phyloP scores from a whole-genome alignment of 164 flowering plant genomes.

The Echeveria elegans region DNA sequence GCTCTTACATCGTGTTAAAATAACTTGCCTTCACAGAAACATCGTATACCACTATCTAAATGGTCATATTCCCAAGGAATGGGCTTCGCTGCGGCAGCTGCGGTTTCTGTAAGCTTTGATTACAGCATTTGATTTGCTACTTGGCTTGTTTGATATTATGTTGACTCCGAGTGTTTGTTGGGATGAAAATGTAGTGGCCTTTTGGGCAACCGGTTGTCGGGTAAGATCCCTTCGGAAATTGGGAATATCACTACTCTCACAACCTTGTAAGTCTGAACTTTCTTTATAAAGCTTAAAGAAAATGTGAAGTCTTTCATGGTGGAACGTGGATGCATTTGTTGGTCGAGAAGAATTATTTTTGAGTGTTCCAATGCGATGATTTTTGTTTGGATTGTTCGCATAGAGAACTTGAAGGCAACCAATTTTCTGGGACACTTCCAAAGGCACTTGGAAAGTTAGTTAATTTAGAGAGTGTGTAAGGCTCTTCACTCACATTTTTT shows the following conservation, averaged over 20 bases:
- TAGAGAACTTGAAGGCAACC: conserved; percentile 33
- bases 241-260: conserved; percentile 42
- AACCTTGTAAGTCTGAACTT: conserved; percentile 19
- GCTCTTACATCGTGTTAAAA: too few species aligned
- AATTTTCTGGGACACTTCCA: conserved; percentile 30
- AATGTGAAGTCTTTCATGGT: too few species aligned
- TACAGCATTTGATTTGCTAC: background rate
- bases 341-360: too few species aligned
- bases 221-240: conserved; percentile 36
- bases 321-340: too few species aligned
- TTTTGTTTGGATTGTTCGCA: background rate
- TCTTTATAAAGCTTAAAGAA: too few species aligned
- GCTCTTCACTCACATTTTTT: background rate
- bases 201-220: conserved; percentile 41
- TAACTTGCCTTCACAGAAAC: conserved; percentile 33
- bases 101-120: conserved; percentile 34
- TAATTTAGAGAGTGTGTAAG: conserved; percentile 29
- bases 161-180: too few species aligned
- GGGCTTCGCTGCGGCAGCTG: conserved; percentile 45
- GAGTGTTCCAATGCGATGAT: too few species aligned
- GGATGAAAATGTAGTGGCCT: conserved; percentile 34
- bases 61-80: conserved; percentile 63
- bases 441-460: conserved; percentile 27
- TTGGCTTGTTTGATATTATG: background rate
- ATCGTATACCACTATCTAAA: conserved; percentile 52